Evolutionary conservation across 164 flowering plant genomes (phyloP).

Genomic region (Liquidambar formosana): DNA sequence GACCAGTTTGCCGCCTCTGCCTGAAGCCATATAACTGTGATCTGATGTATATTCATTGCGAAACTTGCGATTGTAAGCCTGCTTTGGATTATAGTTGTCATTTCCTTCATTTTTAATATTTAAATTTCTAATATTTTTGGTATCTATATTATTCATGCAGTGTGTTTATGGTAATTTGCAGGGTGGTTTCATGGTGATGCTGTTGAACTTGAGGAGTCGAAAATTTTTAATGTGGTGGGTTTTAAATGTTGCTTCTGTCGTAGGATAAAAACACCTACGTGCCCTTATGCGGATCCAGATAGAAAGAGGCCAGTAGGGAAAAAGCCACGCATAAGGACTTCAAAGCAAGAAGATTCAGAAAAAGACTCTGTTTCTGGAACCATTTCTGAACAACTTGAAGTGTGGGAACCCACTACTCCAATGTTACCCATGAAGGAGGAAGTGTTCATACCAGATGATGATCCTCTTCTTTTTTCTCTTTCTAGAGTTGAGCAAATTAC

Average conservation of each 20-base stretch:
- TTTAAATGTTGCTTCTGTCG: conserved; percentile 94
- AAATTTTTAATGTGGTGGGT: conserved; percentile 60
- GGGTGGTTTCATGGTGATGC: conserved; percentile 98
- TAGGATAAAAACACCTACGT: conserved; percentile 55
- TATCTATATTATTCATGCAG: background rate
- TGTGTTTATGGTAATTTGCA: conserved; percentile 34
- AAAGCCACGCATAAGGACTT: conserved; percentile 24
- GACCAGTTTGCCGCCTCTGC: conserved; percentile 65
- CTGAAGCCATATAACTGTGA: conserved; percentile 63
- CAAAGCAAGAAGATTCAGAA: conserved; percentile 31
- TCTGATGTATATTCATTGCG: conserved; percentile 79
- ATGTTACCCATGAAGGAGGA: conserved; percentile 31
- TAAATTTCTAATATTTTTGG: background rate
- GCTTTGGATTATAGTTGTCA: background rate
- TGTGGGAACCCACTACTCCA: conserved; percentile 30
- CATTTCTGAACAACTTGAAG: conserved; percentile 24
- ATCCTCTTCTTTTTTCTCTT: conserved; percentile 58
- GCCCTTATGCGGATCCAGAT: conserved; percentile 57
- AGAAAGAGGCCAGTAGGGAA: conserved; percentile 23
- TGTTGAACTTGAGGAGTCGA: conserved; percentile 70
- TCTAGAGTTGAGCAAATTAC: conserved; percentile 51
- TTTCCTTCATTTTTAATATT: background rate
- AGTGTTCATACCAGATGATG: conserved; percentile 35
- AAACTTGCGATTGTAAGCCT: conserved; percentile 69
- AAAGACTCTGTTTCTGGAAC: conserved; percentile 25